These are phyloP conservation scores for Peronospora tabacina DNA, from an alignment of 352 stramenopile species.

Conservation along the genomic window DNA sequence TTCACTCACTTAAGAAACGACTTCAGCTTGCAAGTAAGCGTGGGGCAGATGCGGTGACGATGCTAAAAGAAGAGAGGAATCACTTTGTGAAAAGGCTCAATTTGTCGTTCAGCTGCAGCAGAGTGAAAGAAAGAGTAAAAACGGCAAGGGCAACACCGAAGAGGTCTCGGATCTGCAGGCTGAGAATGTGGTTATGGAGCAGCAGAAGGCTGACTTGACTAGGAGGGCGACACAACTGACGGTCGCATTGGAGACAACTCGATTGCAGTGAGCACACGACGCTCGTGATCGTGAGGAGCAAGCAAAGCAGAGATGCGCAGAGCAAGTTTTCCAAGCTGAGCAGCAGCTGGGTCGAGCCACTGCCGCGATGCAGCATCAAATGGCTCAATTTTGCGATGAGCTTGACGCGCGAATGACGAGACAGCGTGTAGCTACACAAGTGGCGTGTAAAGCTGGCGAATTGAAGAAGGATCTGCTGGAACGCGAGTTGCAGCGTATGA, in stretches of 20 bases:
- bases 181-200: slow-evolving; percentile 14
- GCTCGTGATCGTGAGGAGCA: slow-evolving; percentile 17
- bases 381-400: slow-evolving; percentile 24
- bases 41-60: slow-evolving; percentile 8
- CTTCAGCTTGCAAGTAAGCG: slow-evolving; percentile 29
- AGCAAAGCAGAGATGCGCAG: slow-evolving; percentile 8
- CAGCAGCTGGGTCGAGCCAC: slow-evolving; percentile 23
- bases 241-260: slow-evolving; percentile 26
- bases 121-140: slow-evolving; percentile 7
- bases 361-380: slow-evolving; percentile 32
- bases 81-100: slow-evolving; percentile 14
- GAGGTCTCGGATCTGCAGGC: slow-evolving; percentile 13
- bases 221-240: slow-evolving; percentile 29
- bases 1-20: slow-evolving; percentile 39
- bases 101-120: slow-evolving; percentile 23
- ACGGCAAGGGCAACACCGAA: slow-evolving; percentile 5
- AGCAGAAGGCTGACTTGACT: slow-evolving; percentile 29
- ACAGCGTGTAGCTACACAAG: slow-evolving; percentile 27
- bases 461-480: slow-evolving; percentile 24
- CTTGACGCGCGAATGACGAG: slow-evolving; percentile 21
- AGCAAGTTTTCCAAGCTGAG: slow-evolving; percentile 15
- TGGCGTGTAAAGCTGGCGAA: slow-evolving; percentile 25
- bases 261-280: slow-evolving; percentile 20
- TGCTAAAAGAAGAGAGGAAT: slow-evolving; percentile 15
- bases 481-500: slow-evolving; percentile 15